phyloP scores from a whole-genome alignment of 83 land plant genomes.

The Thuja plicata region DNA sequence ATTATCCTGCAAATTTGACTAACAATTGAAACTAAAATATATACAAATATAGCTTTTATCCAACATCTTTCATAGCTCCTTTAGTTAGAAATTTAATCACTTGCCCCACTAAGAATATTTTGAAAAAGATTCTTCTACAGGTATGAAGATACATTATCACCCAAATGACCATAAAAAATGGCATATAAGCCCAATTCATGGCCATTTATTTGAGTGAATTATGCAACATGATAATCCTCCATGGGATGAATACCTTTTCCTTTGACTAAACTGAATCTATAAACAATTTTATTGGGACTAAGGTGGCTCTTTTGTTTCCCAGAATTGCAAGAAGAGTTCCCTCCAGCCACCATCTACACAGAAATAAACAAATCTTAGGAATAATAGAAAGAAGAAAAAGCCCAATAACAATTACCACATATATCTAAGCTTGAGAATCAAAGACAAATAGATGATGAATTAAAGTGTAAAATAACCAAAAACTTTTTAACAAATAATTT shows the following conservation, averaged over 20 bases:
- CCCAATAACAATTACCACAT: neutral
- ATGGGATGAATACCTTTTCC: constrained; percentile 64
- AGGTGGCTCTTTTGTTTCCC: too few species aligned
- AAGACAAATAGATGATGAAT: neutral
- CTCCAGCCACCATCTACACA: neutral
- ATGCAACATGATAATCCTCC: constrained; percentile 59
- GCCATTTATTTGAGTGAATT: too few species aligned
- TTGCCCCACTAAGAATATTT: too few species aligned
- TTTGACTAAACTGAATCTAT: constrained; percentile 2
- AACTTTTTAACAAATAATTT: neutral
- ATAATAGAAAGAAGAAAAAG: neutral
- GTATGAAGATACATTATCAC: constrained; percentile 12
- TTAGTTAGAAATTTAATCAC: too few species aligned
- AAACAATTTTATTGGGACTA: too few species aligned
- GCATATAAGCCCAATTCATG: too few species aligned
- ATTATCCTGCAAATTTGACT: too few species aligned
- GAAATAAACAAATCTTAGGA: neutral
- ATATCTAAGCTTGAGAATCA: neutral
- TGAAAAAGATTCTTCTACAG: constrained; percentile 54
- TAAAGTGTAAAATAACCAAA: neutral
- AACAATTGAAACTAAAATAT: too few species aligned
- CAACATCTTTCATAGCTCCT: too few species aligned
- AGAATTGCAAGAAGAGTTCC: constrained; percentile 36
- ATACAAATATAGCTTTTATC: too few species aligned
- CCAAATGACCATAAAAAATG: too few species aligned